Base-by-base conservation (phyloP, 176 grass and related monocot species). In the Tillandsia leiboldiana region DNA sequence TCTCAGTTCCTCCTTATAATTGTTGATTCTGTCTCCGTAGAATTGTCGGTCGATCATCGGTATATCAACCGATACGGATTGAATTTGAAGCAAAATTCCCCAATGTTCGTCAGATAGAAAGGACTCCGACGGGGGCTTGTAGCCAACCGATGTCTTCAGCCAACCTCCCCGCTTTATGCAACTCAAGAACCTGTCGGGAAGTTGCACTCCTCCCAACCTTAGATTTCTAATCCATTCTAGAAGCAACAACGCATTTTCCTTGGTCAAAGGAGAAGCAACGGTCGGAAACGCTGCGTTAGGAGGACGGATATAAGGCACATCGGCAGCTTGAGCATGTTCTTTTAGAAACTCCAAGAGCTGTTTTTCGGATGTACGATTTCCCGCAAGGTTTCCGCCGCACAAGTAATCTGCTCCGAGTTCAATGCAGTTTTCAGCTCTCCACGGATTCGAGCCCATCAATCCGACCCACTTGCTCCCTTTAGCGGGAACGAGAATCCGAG, bases 361-460 rank as follows among this genome's bases (percentile, higher is more conserved):
- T 11, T 61, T 53, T 67, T 83, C 78, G 10, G 72, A 26, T n/a
- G 81, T 75, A 57, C 63, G 51, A 12, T 69, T 82, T 24, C 86
- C 72, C n/a, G 81, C 78, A 56, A 80, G 87, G 69, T n/a, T 28
- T 8, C 49, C 65, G 9, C 63, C 26, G 48, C 66, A 73, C 63
- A 62, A 75, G 18, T 94, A 94, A 6, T 95, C 75, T 52, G 63
- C 67, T 12, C 77, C 78, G 59, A 95, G 65, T 75, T 82, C 86
- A 53, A 90, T 12, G 13, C 87, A 90, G 1, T 64, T 70, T 1
- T 75, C 69, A 1, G 12, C 49, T 70, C 69, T 84, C 83, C 86
- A 95, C 23, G 90, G 90, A 71, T 95, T 95, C 11, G 66, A 62
- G 33, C 75, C 81, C 72, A 95, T 65, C 76, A 95, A 74, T 26